A percentile compares a stretch with the other conserved stretches of the same genome.
These are phyloP conservation scores for Vaccinium myrtillus DNA, from an alignment of 148 eudicot species.

Conservation along the genomic window DNA sequence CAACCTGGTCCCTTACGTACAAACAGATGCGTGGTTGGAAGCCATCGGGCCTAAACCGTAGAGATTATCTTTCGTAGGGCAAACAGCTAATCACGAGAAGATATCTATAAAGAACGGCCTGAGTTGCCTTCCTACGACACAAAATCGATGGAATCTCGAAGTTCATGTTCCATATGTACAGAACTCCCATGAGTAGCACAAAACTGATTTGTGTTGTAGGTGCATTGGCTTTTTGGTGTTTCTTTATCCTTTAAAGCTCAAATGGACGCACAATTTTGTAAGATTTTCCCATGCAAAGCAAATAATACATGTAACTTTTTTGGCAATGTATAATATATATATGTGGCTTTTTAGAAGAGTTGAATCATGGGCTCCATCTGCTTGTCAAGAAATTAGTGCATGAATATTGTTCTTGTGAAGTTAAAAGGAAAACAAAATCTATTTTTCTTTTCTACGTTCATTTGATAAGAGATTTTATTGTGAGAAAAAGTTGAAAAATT, in stretches of 20 bases:
- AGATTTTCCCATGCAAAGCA: not conserved
- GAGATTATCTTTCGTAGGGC: not conserved
- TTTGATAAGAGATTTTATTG: not conserved
- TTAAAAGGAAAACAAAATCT: not conserved
- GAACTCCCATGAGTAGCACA: not conserved
- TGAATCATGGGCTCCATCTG: not conserved
- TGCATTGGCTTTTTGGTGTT: not conserved
- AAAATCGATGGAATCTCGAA: not conserved
- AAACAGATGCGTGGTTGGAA: not conserved
- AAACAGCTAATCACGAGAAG: not conserved
- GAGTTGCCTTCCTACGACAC: not conserved
- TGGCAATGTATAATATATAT: not conserved
- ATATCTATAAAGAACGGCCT: not conserved
- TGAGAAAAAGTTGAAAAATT: not conserved
- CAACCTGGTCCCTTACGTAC: not conserved
- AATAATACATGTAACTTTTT: not conserved
- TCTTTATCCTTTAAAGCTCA: not conserved
- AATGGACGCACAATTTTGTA: not conserved
- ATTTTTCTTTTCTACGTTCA: not conserved
- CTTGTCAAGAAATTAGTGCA: not conserved
- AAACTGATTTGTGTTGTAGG: not conserved
- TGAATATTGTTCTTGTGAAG: not conserved
- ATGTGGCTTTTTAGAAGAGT: not conserved
- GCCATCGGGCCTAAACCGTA: not conserved
- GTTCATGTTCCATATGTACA: not conserved